These are phyloP conservation scores for Bauhinia variegata DNA, from an alignment of 306 rosid species.

Conservation along the genomic window DNA sequence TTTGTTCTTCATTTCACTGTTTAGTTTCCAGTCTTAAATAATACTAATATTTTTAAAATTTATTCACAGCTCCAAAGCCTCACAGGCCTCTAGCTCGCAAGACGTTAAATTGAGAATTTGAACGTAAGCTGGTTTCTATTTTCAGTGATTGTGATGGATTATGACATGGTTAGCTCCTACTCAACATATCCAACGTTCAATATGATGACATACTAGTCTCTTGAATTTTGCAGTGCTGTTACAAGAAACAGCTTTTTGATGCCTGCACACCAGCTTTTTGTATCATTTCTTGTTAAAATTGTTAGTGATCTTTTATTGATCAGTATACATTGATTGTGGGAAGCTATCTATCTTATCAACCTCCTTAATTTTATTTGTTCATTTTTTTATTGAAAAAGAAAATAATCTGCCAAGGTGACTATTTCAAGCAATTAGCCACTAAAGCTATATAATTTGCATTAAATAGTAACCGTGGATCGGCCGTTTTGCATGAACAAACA, in stretches of 20 bases:
- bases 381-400: too few relatives aligned
- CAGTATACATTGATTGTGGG: too few relatives aligned
- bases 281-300: background rate
- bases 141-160: background rate
- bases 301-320: too few relatives aligned
- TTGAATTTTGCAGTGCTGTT: background rate
- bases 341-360: too few relatives aligned
- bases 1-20: background rate
- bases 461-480: background rate
- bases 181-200: background rate
- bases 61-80: constrained; percentile 89
- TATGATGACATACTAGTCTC: background rate
- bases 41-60: background rate
- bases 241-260: constrained; percentile 13
- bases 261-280: background rate
- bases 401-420: background rate
- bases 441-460: background rate
- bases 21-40: background rate
- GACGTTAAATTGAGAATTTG: constrained; percentile 40
- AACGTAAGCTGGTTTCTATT: constrained; percentile 25
- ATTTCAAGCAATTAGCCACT: background rate
- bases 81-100: constrained; percentile 61
- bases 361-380: too few relatives aligned
- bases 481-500: background rate
- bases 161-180: constrained; percentile 1